These are phyloP conservation scores for Trichoderma citrinoviride DNA, from an alignment of 2,329 filamentous ascomycete genomes.

Conservation along the genomic window DNA sequence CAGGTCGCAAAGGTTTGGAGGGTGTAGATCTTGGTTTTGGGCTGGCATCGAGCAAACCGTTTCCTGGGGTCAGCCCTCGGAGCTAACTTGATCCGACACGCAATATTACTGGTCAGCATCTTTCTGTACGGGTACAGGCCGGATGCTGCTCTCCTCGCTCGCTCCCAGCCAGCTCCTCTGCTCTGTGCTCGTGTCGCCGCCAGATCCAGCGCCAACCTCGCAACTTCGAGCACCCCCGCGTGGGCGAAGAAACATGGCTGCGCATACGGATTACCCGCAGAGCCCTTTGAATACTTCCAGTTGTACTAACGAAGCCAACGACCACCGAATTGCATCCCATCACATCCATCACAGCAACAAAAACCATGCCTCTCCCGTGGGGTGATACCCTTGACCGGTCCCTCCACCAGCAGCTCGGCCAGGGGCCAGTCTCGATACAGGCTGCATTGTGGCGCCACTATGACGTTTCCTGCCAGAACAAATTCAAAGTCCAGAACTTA, in stretches of 20 bases:
- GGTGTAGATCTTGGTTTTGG: slow-evolving; percentile 37
- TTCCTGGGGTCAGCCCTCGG: slow-evolving; percentile 11
- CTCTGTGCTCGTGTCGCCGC: no score
- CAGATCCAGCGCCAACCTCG: not conserved
- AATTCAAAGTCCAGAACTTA: not conserved
- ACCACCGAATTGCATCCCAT: not conserved
- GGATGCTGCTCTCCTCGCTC: not conserved
- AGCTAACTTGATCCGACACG: slow-evolving; percentile 23
- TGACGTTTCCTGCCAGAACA: not conserved
- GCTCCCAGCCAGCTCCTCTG: not conserved
- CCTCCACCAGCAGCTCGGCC: not conserved
- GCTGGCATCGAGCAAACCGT: slow-evolving; percentile 33
- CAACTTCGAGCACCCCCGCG: not conserved
- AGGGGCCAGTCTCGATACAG: not conserved
- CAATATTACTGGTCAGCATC: no score
- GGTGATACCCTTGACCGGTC: not conserved
- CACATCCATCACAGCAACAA: no score
- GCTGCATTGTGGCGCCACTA: slow-evolving; percentile 7
- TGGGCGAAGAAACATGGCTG: not conserved
- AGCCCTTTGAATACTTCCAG: not conserved
- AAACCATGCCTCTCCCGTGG: not conserved
- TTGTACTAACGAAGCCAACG: not conserved
- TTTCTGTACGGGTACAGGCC: not conserved
- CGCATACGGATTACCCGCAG: not conserved
- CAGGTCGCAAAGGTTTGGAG: not conserved